Base-by-base conservation (phyloP, 257 asterid species). In the Penstemon newberryi region DNA sequence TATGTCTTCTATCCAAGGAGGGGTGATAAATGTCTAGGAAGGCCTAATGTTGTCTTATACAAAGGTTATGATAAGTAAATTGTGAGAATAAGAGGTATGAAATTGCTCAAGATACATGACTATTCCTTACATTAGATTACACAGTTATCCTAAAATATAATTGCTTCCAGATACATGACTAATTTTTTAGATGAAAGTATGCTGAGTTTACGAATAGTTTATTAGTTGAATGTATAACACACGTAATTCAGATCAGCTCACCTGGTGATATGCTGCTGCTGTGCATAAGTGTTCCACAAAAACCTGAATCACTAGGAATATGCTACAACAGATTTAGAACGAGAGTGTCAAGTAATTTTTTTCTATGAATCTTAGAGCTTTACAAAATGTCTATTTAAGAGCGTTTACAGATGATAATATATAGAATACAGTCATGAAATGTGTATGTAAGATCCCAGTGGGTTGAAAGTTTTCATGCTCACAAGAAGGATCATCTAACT, bases 401-500 rank as follows among this genome's bases (percentile, higher is more conserved):
- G 58, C 56, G 36, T 47, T 37, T 46, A 60, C 47, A 50, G 44
- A 47, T 51, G 60, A 25, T 47, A 68, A 15, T 45, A n/a, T 33
- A 43, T 25, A 8, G 39, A 52, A 68, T 44, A 52, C 44, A 3
- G 13, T 44, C 47, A 44, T 47, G 63, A 56, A 49, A 68, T 56
- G 49, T 11, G 25, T 19, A 45, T 43, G 8, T 33, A 53, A 36
- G 8, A 50, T 9, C 15, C 33, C 33, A 25, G 33, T 25, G 2
- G 1, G 1, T 25, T 25, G 33, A 25, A 25, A 25, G 33, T 25
- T 0, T 25, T 25, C 33, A 49, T 50, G 8, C 55, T 38, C n/a
- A 3, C 55, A 43, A 46, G 18, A 13, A 38, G 37, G 46, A 64
- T 65, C 13, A 37, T 64, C 46, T 47, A 39, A 38, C 56, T 43